A percentile compares a stretch with the other conserved stretches of the same genome.
These are phyloP conservation scores for Cladosporium sp. DNA, from an alignment of 2,329 filamentous ascomycete genomes.

Conservation along the genomic window DNA sequence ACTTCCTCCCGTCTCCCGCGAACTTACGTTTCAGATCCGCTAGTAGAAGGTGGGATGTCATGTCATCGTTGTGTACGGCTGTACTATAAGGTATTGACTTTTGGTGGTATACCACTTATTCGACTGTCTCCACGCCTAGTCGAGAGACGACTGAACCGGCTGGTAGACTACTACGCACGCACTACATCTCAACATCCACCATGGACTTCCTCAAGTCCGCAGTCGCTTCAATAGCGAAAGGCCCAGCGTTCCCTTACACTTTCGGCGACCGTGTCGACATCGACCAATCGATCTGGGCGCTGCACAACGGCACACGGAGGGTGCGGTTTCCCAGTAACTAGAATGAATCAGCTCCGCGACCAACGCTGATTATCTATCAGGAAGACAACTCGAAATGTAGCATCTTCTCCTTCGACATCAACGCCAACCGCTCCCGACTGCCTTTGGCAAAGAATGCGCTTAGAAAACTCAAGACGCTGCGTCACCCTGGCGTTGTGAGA, in stretches of 20 bases:
- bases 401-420: conserved; percentile 93
- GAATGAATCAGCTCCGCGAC: background rate
- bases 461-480: conserved; percentile 86
- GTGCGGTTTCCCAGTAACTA: conserved; percentile 50
- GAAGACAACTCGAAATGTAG: conserved; percentile 93
- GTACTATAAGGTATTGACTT: background rate
- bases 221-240: conserved; percentile 93
- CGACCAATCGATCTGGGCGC: conserved; percentile 92
- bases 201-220: conserved; percentile 99
- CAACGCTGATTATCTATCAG: conserved; percentile 49
- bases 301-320: conserved; percentile 90
- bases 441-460: conserved; percentile 91
- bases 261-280: conserved; percentile 92
- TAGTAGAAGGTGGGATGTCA: background rate
- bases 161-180: background rate
- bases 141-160: background rate
- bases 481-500: conserved; percentile 92
- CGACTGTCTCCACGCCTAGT: background rate
- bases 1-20: background rate
- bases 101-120: background rate
- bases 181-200: background rate
- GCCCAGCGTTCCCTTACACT: conserved; percentile 86
- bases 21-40: background rate
- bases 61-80: background rate
- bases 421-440: conserved; percentile 74